Conservation (phyloP, 225 moss, liverwort and hornwort species). For the Marchantia paleacea region DNA sequence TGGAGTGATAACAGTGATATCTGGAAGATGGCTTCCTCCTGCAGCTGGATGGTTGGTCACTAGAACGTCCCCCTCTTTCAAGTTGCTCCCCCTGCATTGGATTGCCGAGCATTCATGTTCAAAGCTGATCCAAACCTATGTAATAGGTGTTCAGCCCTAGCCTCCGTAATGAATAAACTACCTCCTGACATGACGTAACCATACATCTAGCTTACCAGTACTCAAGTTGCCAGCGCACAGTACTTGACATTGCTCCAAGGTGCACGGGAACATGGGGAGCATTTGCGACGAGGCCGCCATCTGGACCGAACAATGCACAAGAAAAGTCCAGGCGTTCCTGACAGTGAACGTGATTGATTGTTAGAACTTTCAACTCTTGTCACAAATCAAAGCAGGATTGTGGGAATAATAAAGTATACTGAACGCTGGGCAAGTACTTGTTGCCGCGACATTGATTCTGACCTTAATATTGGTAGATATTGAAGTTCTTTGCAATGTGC, state of each 20-base stretch:
- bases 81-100: conserved; percentile 51
- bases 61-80: conserved; percentile 86
- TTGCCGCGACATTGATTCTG: background rate
- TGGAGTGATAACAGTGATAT: conserved; percentile 96
- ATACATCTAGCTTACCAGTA: conserved; percentile 46
- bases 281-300: conserved; percentile 94
- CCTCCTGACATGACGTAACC: too few species aligned
- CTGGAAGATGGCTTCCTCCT: conserved; percentile 96
- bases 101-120: background rate
- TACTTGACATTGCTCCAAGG: conserved; percentile 97
- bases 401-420: background rate
- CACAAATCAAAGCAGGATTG: background rate
- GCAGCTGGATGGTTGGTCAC: conserved; percentile 95
- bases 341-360: background rate
- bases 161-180: too few species aligned
- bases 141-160: background rate
- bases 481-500: conserved; percentile 94
- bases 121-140: background rate
- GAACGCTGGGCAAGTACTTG: background rate
- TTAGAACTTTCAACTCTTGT: background rate
- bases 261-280: conserved; percentile 99
- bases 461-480: conserved; percentile 99
- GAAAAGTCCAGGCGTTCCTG: conserved; percentile 95
- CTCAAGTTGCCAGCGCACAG: conserved; percentile 87
- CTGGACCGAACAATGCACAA: conserved; percentile 90